A percentile compares a stretch with the other conserved stretches of the same genome.
Conservation (phyloP, 805 yeast genomes). For the Wickerhamomyces sydowiorum region DNA sequence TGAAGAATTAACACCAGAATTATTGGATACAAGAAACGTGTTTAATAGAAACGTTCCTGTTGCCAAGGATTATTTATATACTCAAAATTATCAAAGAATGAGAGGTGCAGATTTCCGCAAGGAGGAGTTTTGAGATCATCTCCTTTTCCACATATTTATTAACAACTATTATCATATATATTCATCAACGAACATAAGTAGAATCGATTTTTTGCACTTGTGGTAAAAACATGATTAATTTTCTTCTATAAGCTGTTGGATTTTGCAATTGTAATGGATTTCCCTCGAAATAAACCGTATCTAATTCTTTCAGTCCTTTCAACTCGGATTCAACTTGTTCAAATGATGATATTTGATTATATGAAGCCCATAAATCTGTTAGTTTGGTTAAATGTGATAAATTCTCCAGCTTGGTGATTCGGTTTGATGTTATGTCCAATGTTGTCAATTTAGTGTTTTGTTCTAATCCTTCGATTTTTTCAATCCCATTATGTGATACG, state of each 20-base stretch:
- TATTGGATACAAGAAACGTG: constrained; percentile 51
- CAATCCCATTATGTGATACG: constrained; percentile 77
- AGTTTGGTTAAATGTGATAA: constrained; percentile 59
- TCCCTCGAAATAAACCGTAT: constrained; percentile 90
- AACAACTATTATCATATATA: background rate
- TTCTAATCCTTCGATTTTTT: constrained; percentile 72
- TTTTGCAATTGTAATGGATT: constrained; percentile 77
- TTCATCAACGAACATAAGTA: constrained; percentile 45
- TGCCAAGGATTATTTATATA: constrained; percentile 52
- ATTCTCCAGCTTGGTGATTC: constrained; percentile 54
- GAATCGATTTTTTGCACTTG: constrained; percentile 86
- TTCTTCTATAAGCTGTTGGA: constrained; percentile 81
- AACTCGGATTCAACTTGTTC: constrained; percentile 65
- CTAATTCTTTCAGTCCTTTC: constrained; percentile 55
- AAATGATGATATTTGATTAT: constrained; percentile 63
- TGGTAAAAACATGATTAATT: constrained; percentile 65
- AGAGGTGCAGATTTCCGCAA: constrained; percentile 48
- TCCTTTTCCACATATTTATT: background rate
- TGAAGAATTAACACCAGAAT: constrained; percentile 50
- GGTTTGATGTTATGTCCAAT: constrained; percentile 78
- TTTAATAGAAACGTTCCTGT: constrained; percentile 34
- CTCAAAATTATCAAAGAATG: constrained; percentile 51
- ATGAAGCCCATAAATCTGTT: constrained; percentile 93
- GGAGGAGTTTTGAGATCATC: no score
- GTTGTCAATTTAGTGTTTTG: constrained; percentile 60